Base-by-base conservation (phyloP, 805 yeast species). In the Candida arabinofermentans region DNA sequence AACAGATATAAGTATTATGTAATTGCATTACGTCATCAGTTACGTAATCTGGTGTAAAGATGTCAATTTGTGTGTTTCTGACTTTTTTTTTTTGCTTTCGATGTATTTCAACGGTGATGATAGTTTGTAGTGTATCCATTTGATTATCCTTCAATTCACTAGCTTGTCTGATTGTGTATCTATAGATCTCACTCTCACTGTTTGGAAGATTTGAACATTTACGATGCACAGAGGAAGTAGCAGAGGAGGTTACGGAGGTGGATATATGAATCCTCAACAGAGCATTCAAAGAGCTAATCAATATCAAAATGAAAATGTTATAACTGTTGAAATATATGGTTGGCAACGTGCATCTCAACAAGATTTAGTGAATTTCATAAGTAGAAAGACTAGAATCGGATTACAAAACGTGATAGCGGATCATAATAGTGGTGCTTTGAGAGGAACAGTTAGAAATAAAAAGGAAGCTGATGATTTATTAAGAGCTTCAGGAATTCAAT, bases 291-390 rank as follows among this genome's bases (percentile, higher is more conserved):
- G 53, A 36, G 59, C 58, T 2, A 54, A 54, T 27, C 52, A 55
- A 24, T 43, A 34, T 34, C 41, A 34, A 5, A 43, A 42, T 18
- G 63, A 60, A 38, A 70, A 66, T 37, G 43, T 46, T 26, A 68
- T 77, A 4, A 67, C 73, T 3, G 72, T 88, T 9, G 87, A 84
- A 48, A 71, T 88, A 9, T 65, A 71, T 29, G 87, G 89, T 34
- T 89, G 96, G 96, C 81, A 83, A 45, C 86, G 87, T 46, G 95
- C 89, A 1, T 60, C 83, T 2, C 70, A 72, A 45, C 79, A 74
- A 16, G 95, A 88, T 44, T 69, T 88, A 44, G 69, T 84, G 8
- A 67, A 71, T 29, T 90, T 89, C 60, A 62, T 89, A 13, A 74
- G 80, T 37, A 72, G 95, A 48, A 86, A 84, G 55, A 66, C 86